Percentiles rank a stretch among this genome's conserved stretches.
phyloP scores from a whole-genome alignment of 1,284 basidiomycete species.

The Stygiomarasmius scandens region DNA sequence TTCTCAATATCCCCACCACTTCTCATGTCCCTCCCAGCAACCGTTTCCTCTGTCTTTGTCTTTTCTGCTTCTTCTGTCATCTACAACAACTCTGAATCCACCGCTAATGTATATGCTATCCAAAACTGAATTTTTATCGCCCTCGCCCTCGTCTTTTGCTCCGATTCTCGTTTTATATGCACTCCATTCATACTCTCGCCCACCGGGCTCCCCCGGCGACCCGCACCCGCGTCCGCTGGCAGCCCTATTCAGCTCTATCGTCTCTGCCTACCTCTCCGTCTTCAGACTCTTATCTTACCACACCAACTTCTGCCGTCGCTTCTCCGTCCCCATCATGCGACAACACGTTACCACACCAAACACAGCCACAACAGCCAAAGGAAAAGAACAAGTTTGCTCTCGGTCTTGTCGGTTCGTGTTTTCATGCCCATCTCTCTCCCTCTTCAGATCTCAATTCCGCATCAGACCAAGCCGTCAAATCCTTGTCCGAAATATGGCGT shows the following conservation, averaged over 20 bases:
- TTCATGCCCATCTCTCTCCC: conserved; percentile 11
- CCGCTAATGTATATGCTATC: conserved; percentile 36
- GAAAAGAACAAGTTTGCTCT: conserved; percentile 66
- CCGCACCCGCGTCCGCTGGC: conserved; percentile 70
- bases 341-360: conserved; percentile 20
- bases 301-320: conserved; percentile 36
- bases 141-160: conserved; percentile 22
- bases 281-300: conserved; percentile 42
- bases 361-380: conserved; percentile 14
- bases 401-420: conserved; percentile 65
- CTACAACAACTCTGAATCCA: conserved; percentile 18
- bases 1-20: conserved; percentile 19
- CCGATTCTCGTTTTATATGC: conserved; percentile 44
- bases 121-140: conserved; percentile 31
- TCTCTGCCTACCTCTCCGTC: conserved; percentile 37
- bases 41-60: conserved; percentile 18
- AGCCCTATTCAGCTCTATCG: conserved; percentile 58
- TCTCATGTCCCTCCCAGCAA: conserved; percentile 19
- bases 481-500: conserved; percentile 73
- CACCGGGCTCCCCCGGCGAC: conserved; percentile 70
- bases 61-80: conserved; percentile 18
- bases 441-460: conserved; percentile 20
- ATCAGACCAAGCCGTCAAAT: conserved; percentile 76
- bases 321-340: conserved; percentile 37
- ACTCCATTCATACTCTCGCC: conserved; percentile 62